Evolutionary conservation across 2,329 filamentous ascomycete genomes (phyloP), one percentile per base, ranked within the genome.

Genomic region (Pyrenophora tritici-repentis): DNA sequence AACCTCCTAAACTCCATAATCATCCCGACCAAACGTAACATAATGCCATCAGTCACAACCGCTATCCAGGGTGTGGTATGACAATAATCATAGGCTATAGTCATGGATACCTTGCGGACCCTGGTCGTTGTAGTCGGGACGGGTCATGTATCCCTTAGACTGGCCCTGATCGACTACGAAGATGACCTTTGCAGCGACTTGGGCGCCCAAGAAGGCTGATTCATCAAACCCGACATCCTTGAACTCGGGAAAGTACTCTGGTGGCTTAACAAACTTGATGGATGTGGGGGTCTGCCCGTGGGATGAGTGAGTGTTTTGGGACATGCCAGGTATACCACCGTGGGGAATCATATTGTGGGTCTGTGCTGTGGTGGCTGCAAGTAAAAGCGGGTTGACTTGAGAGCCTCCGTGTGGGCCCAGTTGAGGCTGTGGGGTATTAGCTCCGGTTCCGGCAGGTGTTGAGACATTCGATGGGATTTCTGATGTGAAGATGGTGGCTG

Each of bases 401-500:
- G 76, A 85, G 70, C 78, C 61, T 65, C 76, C 65, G 59, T 79
- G 72, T 66, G 79, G 68, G 63, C 68, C 73, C 66, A 76, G 61
- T 53, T 78, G 74, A 68, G 86, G 68, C 2, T 90, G 90, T 0
- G 94, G 95, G 1, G 93, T 97, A 74, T 96, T 94, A 13, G 91
- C 86, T 29, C 93, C 93, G 1, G 93, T 97, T 16, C 91, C 92
- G 9, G 88, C 83, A 1, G 94, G 94, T 0, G 94, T 97, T 24
- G 90, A 91, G 70, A 97, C 84, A 75, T 94, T 93, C 7, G 91
- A 97, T 6, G 94, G 94, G 32, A 97, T 86, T 74, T 99, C 94
- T 17, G 91, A 96, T 31, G 92, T 96, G 80, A 97, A 97, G 67
- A 97, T 97, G 35, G 92, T 97, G 42, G 91, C 91, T 1, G 91